Base-by-base conservation (phyloP, 805 yeast genomes). In the Candida awuae region DNA sequence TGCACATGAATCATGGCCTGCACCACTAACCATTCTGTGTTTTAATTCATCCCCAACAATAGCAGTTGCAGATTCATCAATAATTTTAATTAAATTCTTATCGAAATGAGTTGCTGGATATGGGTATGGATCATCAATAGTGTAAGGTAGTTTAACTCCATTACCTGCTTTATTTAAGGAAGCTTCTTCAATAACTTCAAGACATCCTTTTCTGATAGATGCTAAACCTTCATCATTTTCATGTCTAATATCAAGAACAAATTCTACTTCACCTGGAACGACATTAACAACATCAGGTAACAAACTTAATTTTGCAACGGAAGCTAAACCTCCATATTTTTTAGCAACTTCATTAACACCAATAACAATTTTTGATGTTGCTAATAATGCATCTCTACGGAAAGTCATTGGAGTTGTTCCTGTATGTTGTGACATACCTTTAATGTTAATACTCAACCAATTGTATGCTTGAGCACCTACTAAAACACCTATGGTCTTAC, bases 1-100 rank as follows among this genome's bases (percentile, higher is more conserved):
- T 17, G 71, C 67, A 48, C 84, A 77, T 7, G 84, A 75, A 52
- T 80, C 88, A 48, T 80, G 88, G 9, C 84, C 85, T 5, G 87
- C 85, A 21, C 88, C 86, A 47, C 81, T 73, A 33, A 70, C 67
- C 37, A 78, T 75, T 28, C 62, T 67, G 29, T 66, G 59, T 9
- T 64, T 61, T 28, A 65, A 54, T 2, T 62, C 67, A 19, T 60
- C 57, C 1, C 77, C 77, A 41, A 68, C 72, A 26, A 72, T 52
- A 19, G 67, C 73, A 15, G 51, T 44, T 1, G 85, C 78, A 15
- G 81, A 64, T 17, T 69, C 65, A 30, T 63, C 59, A 15, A 80
- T 78, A 46, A 78, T 67, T 2, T 61, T 54, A 37, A 75, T 62
- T 49, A 80, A 71, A 2, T 62, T 58, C n/a, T 66, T 54, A 48